A percentile compares a stretch with the other conserved stretches of the same genome.
These are phyloP conservation scores for Lachancea mirantina DNA, from an alignment of 805 yeast species.

Conservation along the genomic window DNA sequence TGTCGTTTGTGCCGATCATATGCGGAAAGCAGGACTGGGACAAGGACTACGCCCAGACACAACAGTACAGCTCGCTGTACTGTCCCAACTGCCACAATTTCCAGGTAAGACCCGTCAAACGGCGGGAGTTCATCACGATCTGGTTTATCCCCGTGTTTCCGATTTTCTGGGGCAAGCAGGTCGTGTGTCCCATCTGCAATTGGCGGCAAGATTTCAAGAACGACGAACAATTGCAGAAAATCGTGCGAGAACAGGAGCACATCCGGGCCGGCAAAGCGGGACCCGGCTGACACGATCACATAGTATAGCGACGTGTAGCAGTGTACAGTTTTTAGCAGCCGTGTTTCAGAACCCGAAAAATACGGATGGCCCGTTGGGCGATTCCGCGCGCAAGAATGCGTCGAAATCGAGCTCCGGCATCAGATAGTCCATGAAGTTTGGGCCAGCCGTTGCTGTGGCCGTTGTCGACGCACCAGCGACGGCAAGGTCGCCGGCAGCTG, in stretches of 20 bases:
- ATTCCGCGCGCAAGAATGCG: conserved; percentile 1
- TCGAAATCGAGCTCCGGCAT: conserved; percentile 3
- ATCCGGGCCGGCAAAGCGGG: conserved; percentile 9
- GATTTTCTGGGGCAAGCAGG: conserved; percentile 43
- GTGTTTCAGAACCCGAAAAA: neutral
- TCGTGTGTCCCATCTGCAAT: conserved; percentile 46
- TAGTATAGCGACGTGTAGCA: neutral
- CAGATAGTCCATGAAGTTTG: no score
- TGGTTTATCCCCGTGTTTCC: conserved; percentile 53
- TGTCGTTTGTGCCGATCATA: conserved; percentile 28
- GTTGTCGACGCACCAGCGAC: neutral
- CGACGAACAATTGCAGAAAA: conserved; percentile 28
- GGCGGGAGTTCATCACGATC: conserved; percentile 46
- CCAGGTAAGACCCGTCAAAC: conserved; percentile 44
- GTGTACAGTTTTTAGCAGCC: neutral
- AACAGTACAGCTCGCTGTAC: conserved; percentile 26
- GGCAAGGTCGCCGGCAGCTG: neutral
- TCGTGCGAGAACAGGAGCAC: conserved; percentile 15
- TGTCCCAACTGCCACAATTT: conserved; percentile 57
- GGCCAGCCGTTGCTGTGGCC: neutral
- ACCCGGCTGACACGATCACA: conserved; percentile 2
- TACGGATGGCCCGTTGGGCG: conserved; percentile 1
- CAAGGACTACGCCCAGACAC: conserved; percentile 23
- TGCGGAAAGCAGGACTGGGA: conserved; percentile 33
- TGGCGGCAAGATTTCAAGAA: conserved; percentile 36